Evolutionary conservation across 2,329 filamentous ascomycete genomes (phyloP), one percentile per base, ranked within the genome.

Genomic region (Fusarium multiceps): DNA sequence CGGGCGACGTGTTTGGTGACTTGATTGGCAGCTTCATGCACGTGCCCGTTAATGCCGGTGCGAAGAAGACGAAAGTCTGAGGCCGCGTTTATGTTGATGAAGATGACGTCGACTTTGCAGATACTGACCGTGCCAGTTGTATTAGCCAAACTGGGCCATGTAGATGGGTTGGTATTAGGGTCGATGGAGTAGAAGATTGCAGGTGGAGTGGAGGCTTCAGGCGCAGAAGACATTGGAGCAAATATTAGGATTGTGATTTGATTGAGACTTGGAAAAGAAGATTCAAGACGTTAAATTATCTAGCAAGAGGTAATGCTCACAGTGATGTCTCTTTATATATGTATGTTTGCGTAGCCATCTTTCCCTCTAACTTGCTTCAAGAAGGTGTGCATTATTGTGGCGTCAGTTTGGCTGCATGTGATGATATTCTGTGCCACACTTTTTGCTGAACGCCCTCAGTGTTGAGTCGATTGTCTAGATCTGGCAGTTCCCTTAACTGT

Each of bases 311-410:
- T 1, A 11, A 37, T n/a, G 1, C 1, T 6, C 34, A 7, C 21
- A n/a, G 2, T n/a, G 1, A 6, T 37, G 3, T 11, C 9, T n/a
- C n/a, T n/a, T n/a, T 11, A 0, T 37, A 5, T 37, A 37, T n/a
- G 11, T 37, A n/a, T 37, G 34, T 4, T 11, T 37, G 16, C 9
- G 3, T n/a, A 11, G 5, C 5, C 9, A n/a, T 1, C 16, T 37
- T 14, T n/a, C 6, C 5, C 1, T 18, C 34, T 37, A 37, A 11
- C 9, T 6, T 37, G 3, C 9, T 37, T 37, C 2, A 18, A 37
- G 34, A n/a, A 37, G 34, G 34, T 37, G 34, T 37, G 34, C 16
- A 11, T 3, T 11, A 6, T 11, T 37, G 34, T 11, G 34, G 34
- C 34, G 34, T 37, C 9, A n/a, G 9, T 6, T 37, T n/a, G 5